A percentile compares a stretch with the other conserved stretches of the same genome.
These are phyloP conservation scores for Gossypium ekmanianum DNA, from an alignment of 345 rosid genomes.

Conservation along the genomic window DNA sequence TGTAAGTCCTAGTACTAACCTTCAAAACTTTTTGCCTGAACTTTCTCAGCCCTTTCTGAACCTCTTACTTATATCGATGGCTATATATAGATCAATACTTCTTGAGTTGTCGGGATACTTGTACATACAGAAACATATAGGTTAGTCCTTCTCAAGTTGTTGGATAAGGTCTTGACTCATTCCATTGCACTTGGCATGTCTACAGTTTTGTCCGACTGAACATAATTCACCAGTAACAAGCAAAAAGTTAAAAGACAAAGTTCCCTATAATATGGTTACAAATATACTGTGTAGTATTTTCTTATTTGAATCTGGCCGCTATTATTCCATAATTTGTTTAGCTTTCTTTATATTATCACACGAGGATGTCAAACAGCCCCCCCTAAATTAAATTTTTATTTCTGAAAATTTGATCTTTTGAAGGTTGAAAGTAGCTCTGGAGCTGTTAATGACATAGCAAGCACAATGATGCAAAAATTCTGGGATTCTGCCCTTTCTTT, in stretches of 20 bases:
- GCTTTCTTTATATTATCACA: neutral
- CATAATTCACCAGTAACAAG: neutral
- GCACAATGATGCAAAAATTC: slow-evolving; percentile 96
- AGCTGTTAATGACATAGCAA: slow-evolving; percentile 82
- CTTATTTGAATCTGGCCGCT: neutral
- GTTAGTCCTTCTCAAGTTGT: neutral
- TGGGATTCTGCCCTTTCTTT: slow-evolving; percentile 97
- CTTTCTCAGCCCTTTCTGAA: neutral
- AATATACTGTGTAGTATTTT: neutral
- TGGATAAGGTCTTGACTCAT: neutral
- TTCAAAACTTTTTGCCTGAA: too few species aligned
- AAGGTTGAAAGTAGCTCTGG: slow-evolving; percentile 88
- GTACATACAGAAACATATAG: neutral
- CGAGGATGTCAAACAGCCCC: neutral
- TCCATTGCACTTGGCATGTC: neutral
- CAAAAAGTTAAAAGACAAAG: neutral
- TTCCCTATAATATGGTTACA: neutral
- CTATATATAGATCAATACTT: neutral
- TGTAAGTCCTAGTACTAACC: neutral
- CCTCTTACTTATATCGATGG: neutral
- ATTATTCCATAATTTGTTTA: neutral
- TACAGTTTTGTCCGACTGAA: neutral
- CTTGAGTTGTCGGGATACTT: neutral
- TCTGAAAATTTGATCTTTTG: slow-evolving; percentile 7
- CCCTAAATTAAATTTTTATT: neutral